phyloP scores from a whole-genome alignment of 345 rosid species.

The Clausena lansium region DNA sequence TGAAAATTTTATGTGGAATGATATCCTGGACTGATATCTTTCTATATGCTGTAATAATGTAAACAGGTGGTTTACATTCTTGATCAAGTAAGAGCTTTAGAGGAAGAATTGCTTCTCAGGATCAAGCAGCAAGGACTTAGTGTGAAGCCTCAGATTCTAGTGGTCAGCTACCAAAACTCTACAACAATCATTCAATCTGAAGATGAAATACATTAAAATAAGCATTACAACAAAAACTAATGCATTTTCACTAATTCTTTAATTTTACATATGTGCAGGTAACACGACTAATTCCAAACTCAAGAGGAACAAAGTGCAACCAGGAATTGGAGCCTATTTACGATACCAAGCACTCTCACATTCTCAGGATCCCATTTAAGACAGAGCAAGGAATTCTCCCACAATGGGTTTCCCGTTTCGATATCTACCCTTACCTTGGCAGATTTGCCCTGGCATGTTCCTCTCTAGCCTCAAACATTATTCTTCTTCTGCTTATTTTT shows the following conservation, averaged over 20 bases:
- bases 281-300: constrained; percentile 78
- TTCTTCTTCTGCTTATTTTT: neutral
- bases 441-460: constrained; percentile 60
- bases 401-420: constrained; percentile 91
- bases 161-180: constrained; percentile 41
- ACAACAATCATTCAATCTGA: neutral
- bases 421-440: constrained; percentile 85
- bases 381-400: constrained; percentile 64
- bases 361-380: constrained; percentile 82
- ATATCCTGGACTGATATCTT: neutral
- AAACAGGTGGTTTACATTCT: constrained; percentile 90
- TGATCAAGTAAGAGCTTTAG: constrained; percentile 95
- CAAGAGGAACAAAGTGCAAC: constrained; percentile 76
- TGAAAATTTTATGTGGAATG: neutral
- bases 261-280: constrained; percentile 29
- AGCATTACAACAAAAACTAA: neutral
- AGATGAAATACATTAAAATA: neutral
- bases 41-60: neutral
- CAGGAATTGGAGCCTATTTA: constrained; percentile 73
- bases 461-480: neutral
- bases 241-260: neutral
- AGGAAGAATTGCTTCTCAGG: constrained; percentile 69
- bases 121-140: constrained; percentile 71
- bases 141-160: constrained; percentile 81
- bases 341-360: constrained; percentile 65